These are phyloP conservation scores for Paramecium sonneborni DNA, from an alignment of 73 alveolate genomes.

Conservation along the genomic window DNA sequence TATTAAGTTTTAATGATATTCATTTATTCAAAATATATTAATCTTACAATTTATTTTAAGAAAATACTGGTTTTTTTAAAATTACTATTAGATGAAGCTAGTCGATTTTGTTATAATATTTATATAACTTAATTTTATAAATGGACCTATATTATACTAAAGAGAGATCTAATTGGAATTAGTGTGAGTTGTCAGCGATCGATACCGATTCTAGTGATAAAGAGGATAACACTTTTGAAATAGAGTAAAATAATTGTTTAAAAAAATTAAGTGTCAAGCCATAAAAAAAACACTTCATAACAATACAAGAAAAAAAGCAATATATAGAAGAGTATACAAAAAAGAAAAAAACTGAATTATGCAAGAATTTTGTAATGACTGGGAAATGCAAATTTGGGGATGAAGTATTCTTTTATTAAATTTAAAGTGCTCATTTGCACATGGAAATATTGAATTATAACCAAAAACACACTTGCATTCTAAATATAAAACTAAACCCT, in stretches of 20 bases:
- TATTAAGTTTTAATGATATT: too few species aligned
- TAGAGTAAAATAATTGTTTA: slow-evolving; percentile 12
- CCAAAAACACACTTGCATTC: slow-evolving; percentile 83
- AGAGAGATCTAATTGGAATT: not conserved
- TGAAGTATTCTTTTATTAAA: slow-evolving; percentile 32
- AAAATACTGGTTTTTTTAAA: too few species aligned
- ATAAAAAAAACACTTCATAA: slow-evolving; percentile 44
- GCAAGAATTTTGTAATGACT: slow-evolving; percentile 76
- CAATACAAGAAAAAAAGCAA: slow-evolving; percentile 46
- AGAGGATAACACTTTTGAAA: slow-evolving; percentile 28
- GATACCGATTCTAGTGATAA: not conserved
- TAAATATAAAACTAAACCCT: slow-evolving; percentile 91
- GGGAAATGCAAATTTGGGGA: slow-evolving; percentile 77
- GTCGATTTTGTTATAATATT: not conserved
- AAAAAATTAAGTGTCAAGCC: slow-evolving; percentile 59
- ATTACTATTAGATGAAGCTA: too few species aligned
- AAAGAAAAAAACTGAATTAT: slow-evolving; percentile 79
- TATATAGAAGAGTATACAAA: slow-evolving; percentile 72
- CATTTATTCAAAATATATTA: too few species aligned
- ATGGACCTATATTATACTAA: not conserved
- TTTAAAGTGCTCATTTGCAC: slow-evolving; percentile 88
- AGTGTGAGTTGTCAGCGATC: not conserved
- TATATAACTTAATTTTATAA: not conserved
- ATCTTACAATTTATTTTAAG: too few species aligned
- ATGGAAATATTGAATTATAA: slow-evolving; percentile 83